Evolutionary conservation across 1,284 basidiomycete species (phyloP), one percentile per base, ranked within the genome.

Genomic region (Gomphus bonarii): DNA sequence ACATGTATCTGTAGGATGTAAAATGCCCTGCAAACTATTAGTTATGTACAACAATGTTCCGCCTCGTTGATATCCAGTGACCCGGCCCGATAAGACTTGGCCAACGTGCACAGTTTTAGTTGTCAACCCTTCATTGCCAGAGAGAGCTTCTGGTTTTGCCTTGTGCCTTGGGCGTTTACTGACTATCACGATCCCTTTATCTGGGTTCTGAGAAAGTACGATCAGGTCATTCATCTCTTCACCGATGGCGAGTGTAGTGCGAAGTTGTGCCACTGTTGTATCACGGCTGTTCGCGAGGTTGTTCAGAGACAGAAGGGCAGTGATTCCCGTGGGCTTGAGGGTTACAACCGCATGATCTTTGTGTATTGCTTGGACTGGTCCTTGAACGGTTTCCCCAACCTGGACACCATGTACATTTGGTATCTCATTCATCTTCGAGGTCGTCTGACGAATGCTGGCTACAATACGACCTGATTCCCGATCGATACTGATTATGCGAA

Each of bases 161-260:
- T 78, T 81, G 28, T 70, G 67, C 66, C 80, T 81, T 3, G 82
- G 82, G 62, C 78, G 80, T 60, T 83, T 86, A 60, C 86, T 86
- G 49, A 95, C 88, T 60, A 97, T 87, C 58, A 97, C 86, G 58
- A 98, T 77, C 12, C 85, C 84, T 64, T 91, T 93, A 63, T 91
- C 92, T 1, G 82, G 75, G 67, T 93, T 94, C 64, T 91, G 88
- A n/a, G 91, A 88, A 25, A 94, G 88, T 18, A 99, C 89, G 3
- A 91, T 81, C 5, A 99, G 76, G 50, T 89, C 85, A 12, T 84
- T 75, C 22, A 99, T 70, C 61, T 77, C 76, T 55, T 93, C 87
- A 16, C 90, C 91, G 40, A 76, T 72, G 64, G 86, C 82, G 50
- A 98, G 73, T 3, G 75, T 70, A 1, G 74, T 72, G 25, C 83